phyloP scores from a whole-genome alignment of 1,284 basidiomycete species.

The Mycena sp. region DNA sequence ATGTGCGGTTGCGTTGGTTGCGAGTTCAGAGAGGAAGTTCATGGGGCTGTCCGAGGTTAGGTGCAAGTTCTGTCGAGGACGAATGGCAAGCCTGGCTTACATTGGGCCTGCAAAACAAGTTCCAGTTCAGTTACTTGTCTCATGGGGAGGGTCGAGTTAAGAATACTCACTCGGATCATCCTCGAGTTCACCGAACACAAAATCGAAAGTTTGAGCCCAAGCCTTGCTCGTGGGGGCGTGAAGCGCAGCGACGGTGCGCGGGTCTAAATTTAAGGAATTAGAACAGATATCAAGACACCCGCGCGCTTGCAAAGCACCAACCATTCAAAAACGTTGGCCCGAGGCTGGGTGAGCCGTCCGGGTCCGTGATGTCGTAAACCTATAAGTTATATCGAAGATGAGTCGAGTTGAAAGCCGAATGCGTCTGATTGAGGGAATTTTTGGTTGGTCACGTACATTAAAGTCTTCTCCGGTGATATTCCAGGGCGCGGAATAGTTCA shows the following conservation, averaged over 20 bases:
- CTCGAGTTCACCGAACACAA: slow-evolving; percentile 59
- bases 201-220: slow-evolving; percentile 61
- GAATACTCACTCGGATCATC: slow-evolving; percentile 57
- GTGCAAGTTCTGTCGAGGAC: not conserved
- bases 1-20: slow-evolving; percentile 65
- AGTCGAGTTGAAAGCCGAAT: slow-evolving; percentile 3
- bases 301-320: slow-evolving; percentile 41
- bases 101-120: slow-evolving; percentile 24
- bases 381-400: slow-evolving; percentile 35
- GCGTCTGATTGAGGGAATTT: slow-evolving; percentile 2
- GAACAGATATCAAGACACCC: not conserved
- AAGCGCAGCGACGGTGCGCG: slow-evolving; percentile 63
- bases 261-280: slow-evolving; percentile 51
- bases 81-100: slow-evolving; percentile 19
- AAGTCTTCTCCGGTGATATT: slow-evolving; percentile 39
- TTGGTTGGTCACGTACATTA: slow-evolving; percentile 20
- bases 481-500: slow-evolving; percentile 76
- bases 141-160: not conserved
- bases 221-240: slow-evolving; percentile 76
- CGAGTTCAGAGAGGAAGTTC: slow-evolving; percentile 71
- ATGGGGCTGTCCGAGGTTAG: slow-evolving; percentile 57
- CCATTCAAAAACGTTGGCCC: slow-evolving; percentile 70
- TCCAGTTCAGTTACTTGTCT: not conserved
- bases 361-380: slow-evolving; percentile 68
- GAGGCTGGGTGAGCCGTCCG: slow-evolving; percentile 57